These are phyloP conservation scores for Penicillium sp. DNA, from an alignment of 2,329 filamentous ascomycete species.

Conservation along the genomic window DNA sequence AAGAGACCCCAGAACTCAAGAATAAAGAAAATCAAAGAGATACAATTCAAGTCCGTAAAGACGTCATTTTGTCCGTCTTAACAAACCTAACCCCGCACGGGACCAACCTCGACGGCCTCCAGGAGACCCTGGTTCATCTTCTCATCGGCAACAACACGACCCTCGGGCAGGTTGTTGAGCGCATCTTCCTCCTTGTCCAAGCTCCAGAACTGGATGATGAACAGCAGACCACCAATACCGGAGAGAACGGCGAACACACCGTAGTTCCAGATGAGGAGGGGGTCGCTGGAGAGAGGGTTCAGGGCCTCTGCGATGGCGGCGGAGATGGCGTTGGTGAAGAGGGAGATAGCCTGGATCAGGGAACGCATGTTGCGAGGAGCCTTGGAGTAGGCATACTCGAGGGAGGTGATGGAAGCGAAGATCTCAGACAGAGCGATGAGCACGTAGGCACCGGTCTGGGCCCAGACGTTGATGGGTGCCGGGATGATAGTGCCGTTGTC, in stretches of 20 bases:
- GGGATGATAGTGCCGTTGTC: constrained; percentile 31
- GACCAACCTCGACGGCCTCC: constrained; percentile 16
- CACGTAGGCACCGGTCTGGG: constrained; percentile 53
- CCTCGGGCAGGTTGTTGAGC: constrained; percentile 53
- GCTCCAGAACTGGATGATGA: constrained; percentile 67
- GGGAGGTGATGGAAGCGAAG: constrained; percentile 63
- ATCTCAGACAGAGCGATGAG: constrained; percentile 60
- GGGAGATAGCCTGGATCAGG: constrained; percentile 66
- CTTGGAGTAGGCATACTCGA: constrained; percentile 78
- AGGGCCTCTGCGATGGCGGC: constrained; percentile 70
- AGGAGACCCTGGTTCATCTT: constrained; percentile 10
- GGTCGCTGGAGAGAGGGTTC: constrained; percentile 63
- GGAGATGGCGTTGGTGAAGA: constrained; percentile 71
- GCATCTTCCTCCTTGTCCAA: constrained; percentile 69
- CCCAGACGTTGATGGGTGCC: constrained; percentile 65
- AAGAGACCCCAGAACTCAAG: not conserved
- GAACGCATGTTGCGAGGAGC: constrained; percentile 79
- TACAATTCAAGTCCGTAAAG: not conserved
- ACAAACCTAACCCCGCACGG: constrained; percentile 10
- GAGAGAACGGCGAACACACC: constrained; percentile 63
- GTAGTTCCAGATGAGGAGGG: constrained; percentile 74
- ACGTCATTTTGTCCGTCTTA: not conserved
- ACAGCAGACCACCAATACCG: constrained; percentile 62
- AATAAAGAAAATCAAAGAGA: not conserved
- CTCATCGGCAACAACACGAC: constrained; percentile 17